These are phyloP conservation scores for Hypoxylon fuscum DNA, from an alignment of 495 filamentous ascomycete species.

Conservation along the genomic window DNA sequence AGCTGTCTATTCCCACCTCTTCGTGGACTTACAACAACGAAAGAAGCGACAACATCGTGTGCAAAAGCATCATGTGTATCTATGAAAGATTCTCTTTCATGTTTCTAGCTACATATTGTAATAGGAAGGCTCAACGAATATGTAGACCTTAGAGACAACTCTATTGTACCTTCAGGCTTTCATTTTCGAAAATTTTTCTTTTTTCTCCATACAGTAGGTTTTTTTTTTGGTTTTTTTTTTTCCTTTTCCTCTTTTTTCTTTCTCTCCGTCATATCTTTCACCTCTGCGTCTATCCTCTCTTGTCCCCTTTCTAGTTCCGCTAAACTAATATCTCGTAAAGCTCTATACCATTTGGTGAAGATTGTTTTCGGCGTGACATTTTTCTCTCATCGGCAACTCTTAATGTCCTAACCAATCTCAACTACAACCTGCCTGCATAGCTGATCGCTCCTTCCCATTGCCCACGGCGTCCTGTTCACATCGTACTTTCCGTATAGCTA, in stretches of 20 bases:
- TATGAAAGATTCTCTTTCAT: constrained; percentile 8
- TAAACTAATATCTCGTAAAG: too few relatives aligned
- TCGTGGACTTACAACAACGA: constrained; percentile 6
- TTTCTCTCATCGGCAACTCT: too few relatives aligned
- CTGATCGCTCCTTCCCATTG: too few relatives aligned
- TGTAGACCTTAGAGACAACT: constrained; percentile 3
- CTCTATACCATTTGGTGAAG: too few relatives aligned
- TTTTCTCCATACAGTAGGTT: constrained; percentile 10
- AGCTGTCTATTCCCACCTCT: constrained; percentile 17
- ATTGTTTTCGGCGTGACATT: too few relatives aligned
- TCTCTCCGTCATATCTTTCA: not conserved
- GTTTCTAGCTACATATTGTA: not conserved
- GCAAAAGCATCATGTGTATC: not conserved
- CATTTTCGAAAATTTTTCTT: constrained; percentile 18
- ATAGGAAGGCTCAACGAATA: not conserved
- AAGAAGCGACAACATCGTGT: constrained; percentile 7
- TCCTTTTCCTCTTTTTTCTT: constrained; percentile 8
- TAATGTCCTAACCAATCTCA: too few relatives aligned
- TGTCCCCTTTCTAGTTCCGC: not conserved
- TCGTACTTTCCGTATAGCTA: too few relatives aligned
- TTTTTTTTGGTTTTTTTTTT: constrained; percentile 14
- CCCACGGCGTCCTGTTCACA: too few relatives aligned
- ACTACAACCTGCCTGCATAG: too few relatives aligned
- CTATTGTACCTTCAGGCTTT: constrained; percentile 13
- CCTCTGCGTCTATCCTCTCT: not conserved